Conservation (phyloP, 139 green algal genomes). For the Chlorella sp. region DNA sequence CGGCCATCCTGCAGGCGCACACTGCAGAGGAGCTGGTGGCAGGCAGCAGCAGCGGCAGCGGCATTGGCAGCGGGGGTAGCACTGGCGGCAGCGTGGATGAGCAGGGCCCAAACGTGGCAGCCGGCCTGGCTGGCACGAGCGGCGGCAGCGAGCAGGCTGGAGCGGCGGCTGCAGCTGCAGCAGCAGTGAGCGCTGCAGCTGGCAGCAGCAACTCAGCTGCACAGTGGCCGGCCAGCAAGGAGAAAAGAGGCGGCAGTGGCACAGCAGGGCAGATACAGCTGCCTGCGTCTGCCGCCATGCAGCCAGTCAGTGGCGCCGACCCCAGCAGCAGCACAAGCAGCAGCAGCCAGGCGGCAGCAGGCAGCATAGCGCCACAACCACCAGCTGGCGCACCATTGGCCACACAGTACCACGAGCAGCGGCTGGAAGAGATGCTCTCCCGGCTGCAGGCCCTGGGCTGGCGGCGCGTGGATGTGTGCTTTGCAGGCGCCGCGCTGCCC, state of each 20-base stretch:
- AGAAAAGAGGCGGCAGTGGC: too few species aligned
- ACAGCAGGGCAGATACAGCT: too few species aligned
- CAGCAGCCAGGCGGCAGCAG: background rate
- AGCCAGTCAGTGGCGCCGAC: background rate
- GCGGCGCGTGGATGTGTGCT: constrained; percentile 82
- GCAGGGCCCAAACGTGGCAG: background rate
- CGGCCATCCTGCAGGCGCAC: constrained; percentile 4
- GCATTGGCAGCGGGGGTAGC: background rate
- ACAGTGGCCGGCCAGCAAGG: too few species aligned
- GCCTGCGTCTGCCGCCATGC: background rate
- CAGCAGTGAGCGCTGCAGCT: background rate
- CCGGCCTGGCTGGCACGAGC: background rate
- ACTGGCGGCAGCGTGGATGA: background rate
- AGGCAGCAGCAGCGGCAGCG: background rate
- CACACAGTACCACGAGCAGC: constrained; percentile 5
- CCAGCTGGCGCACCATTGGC: background rate
- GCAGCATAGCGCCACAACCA: too few species aligned
- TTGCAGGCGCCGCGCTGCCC: constrained; percentile 44
- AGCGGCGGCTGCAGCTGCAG: background rate
- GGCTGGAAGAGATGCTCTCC: constrained; percentile 54
- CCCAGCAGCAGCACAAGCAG: background rate
- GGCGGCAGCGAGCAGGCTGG: background rate
- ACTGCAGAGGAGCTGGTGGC: background rate
- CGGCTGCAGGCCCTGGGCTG: constrained; percentile 72
- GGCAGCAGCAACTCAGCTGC: background rate